Base-by-base conservation (phyloP, 2,329 filamentous ascomycete species). In the Fusarium sp. region DNA sequence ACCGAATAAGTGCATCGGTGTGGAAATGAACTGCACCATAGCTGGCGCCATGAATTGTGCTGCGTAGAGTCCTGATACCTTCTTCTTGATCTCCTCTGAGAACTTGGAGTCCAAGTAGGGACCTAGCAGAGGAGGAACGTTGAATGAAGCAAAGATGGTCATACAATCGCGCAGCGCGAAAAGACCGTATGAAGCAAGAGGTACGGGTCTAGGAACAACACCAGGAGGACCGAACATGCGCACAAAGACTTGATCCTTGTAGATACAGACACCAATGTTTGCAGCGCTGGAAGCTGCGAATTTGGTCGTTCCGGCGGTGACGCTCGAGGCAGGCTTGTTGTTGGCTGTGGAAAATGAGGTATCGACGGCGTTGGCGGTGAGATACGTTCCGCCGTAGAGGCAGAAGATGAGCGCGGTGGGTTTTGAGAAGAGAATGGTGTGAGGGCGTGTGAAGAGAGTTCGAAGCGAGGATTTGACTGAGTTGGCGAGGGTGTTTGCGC, bases 141-240 rank as follows among this genome's bases (percentile, higher is more conserved):
- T 98, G 86, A 98, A 98, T 14, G 89, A 93, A 7, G 93, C 93
- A 79, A 97, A 97, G 74, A 97, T 94, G 54, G 94, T 97, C 66
- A 97, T 82, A 80, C 91, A 93, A 82, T 98, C 94, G 73, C 94
- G 89, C 58, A 91, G 77, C 5, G 92, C 90, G 83, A 97, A 98
- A 60, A 97, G 88, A 1, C 86, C 83, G 80, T 94, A 96, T 11
- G 90, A 92, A 3, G 91, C 84, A 32, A 89, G 80, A 0, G 92
- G 90, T 1, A 97, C 91, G 27, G 85, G 81, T 18, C 85, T 83
- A 13, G 81, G 86, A 2, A 82, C 78, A 25, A 76, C 80, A 59
- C 79, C 84, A 1, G 83, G 81, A 0, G 91, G 88, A 14, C 93
- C 93, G 78, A 97, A 97, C 75, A 97, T 87, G 75, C 89, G 88